Evolutionary conservation across 352 stramenopile species (phyloP), one percentile per base, ranked within the genome.

Genomic region (Phytophthora idaei): DNA sequence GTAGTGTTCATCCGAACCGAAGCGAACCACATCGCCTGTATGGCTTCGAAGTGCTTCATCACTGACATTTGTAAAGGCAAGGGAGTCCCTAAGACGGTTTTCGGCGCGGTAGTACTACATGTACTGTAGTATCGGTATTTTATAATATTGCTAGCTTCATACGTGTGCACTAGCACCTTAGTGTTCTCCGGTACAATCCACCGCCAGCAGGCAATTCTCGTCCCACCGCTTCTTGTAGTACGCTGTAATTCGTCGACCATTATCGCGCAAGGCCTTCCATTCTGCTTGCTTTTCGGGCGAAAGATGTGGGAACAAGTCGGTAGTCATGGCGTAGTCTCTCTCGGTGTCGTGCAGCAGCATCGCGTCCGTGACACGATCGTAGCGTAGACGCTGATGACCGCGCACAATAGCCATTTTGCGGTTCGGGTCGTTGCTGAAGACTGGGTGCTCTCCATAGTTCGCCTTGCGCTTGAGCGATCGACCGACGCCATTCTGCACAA

Each of bases 361-460:
- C 4, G 76, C 66, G 29, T 80, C 71, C 4, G 67, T 75, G 15
- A 75, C 44, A 11, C 69, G 57, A n/a, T 76, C 55, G 42, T 78
- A 85, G 42, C 81, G 66, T 12, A 89, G 70, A 1, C 79, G 72
- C 47, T 73, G 66, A 52, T 80, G 61, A 27, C 71, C 77, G 12
- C 79, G 71, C 2, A 89, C 70, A 1, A 73, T 72, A 10, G 75
- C 64, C 46, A 85, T 70, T 53, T 86, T 86, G 9, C 73, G 47
- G n/a, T 73, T 70, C 4, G 78, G 78, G 41, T 88, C 86, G 63
- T 84, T 81, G 65, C 67, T 83, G 59, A 80, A 82, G 17, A 88
- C 67, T 1, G 76, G 52, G 4, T 73, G 61, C 27, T 73, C 37
- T 9, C 53, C 64, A 4, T 67, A 64, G 1, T 51, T 41, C 15